Conservation (phyloP, 805 yeast genomes). For the Cyberlindnera maclurae region DNA sequence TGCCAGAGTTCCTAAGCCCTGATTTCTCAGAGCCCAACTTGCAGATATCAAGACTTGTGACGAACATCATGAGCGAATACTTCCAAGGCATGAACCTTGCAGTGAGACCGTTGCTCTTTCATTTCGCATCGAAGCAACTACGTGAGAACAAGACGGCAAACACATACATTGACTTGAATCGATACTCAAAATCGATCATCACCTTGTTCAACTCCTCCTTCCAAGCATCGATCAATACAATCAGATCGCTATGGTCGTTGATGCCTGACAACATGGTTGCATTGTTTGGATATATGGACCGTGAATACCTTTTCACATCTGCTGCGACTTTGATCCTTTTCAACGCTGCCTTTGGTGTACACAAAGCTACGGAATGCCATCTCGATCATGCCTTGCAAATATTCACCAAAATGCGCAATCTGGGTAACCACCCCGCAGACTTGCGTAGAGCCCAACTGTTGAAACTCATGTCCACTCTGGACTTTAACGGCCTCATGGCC, state of each 20-base stretch:
- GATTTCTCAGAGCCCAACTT: conserved; percentile 49
- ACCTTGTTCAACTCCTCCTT: conserved; percentile 67
- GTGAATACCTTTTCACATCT: conserved; percentile 73
- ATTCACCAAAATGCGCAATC: conserved; percentile 66
- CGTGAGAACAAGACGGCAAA: conserved; percentile 40
- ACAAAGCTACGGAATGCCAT: conserved; percentile 65
- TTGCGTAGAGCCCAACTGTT: conserved; percentile 64
- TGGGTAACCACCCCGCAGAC: conserved; percentile 79
- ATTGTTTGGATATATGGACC: conserved; percentile 78
- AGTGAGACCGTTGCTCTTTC: conserved; percentile 68
- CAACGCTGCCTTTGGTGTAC: conserved; percentile 76
- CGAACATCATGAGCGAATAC: conserved; percentile 75
- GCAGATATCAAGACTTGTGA: conserved; percentile 55
- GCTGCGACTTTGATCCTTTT: conserved; percentile 67
- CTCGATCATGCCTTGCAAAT: conserved; percentile 65
- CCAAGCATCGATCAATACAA: conserved; percentile 73
- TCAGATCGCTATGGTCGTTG: conserved; percentile 66
- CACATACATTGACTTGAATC: conserved; percentile 55
- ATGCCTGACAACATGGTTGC: conserved; percentile 80
- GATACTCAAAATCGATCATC: conserved; percentile 61
- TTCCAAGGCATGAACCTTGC: conserved; percentile 79
- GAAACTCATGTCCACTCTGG: conserved; percentile 56
- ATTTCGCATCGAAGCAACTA: conserved; percentile 63
- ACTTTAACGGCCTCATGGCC: conserved; percentile 59
- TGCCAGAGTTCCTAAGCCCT: conserved; percentile 59